Percentiles rank a stretch among this genome's conserved stretches.
These are phyloP conservation scores for Magnolia kwangsiensis DNA, from an alignment of 164 flowering plant species.

Conservation along the genomic window DNA sequence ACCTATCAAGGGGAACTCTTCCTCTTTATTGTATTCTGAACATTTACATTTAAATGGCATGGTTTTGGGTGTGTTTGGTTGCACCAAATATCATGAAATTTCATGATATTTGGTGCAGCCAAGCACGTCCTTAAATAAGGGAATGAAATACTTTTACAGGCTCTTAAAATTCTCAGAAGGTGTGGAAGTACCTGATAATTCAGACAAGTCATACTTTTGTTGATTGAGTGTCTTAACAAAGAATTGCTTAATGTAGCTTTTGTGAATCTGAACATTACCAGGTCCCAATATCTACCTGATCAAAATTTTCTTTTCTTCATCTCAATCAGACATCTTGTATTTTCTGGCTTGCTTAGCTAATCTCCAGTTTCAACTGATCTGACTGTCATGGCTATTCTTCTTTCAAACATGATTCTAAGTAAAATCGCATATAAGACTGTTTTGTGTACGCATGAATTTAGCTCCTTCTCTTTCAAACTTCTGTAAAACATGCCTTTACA, in stretches of 20 bases:
- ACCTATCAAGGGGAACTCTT: too few relatives aligned
- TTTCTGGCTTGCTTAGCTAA: background rate
- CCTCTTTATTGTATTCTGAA: background rate
- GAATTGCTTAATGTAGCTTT: background rate
- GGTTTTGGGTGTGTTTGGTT: background rate
- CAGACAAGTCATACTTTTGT: background rate
- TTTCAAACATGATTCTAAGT: background rate
- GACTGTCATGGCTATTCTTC: background rate
- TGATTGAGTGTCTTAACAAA: background rate
- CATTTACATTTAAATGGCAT: background rate
- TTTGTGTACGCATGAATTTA: background rate
- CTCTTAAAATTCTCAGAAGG: background rate
- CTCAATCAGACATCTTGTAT: background rate
- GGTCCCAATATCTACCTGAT: background rate
- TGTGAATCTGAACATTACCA: too few relatives aligned
- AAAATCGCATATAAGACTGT: background rate
- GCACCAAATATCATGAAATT: background rate
- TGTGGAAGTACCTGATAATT: background rate
- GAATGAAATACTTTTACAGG: background rate
- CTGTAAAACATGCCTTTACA: background rate
- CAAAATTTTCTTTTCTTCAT: background rate
- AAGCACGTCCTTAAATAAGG: background rate
- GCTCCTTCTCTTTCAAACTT: background rate
- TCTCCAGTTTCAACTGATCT: background rate
- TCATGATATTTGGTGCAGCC: background rate